Percentiles rank a stretch among this genome's conserved stretches.
phyloP scores from a whole-genome alignment of 2,329 filamentous ascomycete genomes.

The Paecilomyces fulvus region DNA sequence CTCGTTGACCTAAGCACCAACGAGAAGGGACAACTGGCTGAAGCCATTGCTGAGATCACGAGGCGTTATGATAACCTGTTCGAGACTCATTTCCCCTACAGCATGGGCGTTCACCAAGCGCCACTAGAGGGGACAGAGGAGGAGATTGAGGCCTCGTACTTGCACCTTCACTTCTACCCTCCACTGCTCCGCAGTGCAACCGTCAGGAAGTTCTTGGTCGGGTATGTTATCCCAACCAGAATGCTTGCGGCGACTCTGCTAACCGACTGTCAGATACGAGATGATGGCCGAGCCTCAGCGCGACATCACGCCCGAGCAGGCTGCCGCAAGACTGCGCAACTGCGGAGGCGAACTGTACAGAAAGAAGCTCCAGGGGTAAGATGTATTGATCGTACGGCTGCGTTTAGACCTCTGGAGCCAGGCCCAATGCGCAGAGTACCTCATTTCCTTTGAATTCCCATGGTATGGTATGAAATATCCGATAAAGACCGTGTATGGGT shows the following conservation, averaged over 20 bases:
- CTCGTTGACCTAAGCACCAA: conserved; percentile 68
- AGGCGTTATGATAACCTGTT: conserved; percentile 94
- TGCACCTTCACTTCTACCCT: conserved; percentile 98
- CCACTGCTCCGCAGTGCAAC: conserved; percentile 86
- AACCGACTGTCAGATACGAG: conserved; percentile 56
- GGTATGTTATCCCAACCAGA: conserved; percentile 35
- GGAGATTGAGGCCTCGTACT: conserved; percentile 78
- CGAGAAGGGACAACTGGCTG: conserved; percentile 68
- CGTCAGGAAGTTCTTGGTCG: conserved; percentile 91
- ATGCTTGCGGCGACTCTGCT: conserved; percentile 1
- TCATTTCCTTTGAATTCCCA: not conserved
- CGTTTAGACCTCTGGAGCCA: not conserved
- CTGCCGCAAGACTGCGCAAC: conserved; percentile 64
- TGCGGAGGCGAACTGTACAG: conserved; percentile 81
- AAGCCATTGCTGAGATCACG: conserved; percentile 79
- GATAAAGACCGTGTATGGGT: not conserved
- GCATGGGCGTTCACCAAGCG: conserved; percentile 92
- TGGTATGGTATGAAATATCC: not conserved
- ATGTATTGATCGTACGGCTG: not conserved
- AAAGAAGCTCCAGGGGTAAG: conserved; percentile 44
- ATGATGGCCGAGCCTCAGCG: conserved; percentile 96
- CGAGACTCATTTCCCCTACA: conserved; percentile 94
- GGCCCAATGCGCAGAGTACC: not conserved
- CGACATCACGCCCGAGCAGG: conserved; percentile 96
- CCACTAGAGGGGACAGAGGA: conserved; percentile 73